A percentile compares a stretch with the other conserved stretches of the same genome.
Conservation (phyloP, 768 basidiomycete genomes). For the Scleroderma bovista region DNA sequence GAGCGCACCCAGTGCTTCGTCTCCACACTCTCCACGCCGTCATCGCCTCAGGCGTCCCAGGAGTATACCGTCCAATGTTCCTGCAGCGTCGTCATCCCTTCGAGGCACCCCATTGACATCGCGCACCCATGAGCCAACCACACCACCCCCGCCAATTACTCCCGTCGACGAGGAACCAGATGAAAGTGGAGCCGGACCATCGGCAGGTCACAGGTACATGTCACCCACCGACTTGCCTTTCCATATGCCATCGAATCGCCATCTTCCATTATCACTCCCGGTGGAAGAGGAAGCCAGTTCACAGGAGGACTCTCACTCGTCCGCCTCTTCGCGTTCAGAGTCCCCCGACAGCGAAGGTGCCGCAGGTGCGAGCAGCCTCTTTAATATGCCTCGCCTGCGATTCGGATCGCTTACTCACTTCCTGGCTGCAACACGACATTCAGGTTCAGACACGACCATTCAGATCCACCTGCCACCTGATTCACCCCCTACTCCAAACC, state of each 20-base stretch:
- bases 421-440: constrained; percentile 48
- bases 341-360: constrained; percentile 48
- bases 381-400: constrained; percentile 66
- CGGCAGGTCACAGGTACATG: constrained; percentile 46
- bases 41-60: constrained; percentile 58
- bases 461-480: constrained; percentile 76
- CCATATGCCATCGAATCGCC: constrained; percentile 45
- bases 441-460: constrained; percentile 63
- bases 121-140: constrained; percentile 43
- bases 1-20: constrained; percentile 42
- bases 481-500: constrained; percentile 72
- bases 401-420: constrained; percentile 64
- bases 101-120: constrained; percentile 43
- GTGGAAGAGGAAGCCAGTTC: constrained; percentile 18
- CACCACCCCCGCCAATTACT: constrained; percentile 62
- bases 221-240: constrained; percentile 62
- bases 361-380: constrained; percentile 82
- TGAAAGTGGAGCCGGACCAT: constrained; percentile 46
- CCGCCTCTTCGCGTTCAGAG: constrained; percentile 47
- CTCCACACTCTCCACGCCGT: constrained; percentile 40
- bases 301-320: constrained; percentile 23
- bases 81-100: constrained; percentile 60
- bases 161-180: constrained; percentile 66
- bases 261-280: constrained; percentile 40
- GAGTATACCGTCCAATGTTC: constrained; percentile 31